Base-by-base conservation (phyloP, 305 asterid genomes). In the Fraxinus sp. region DNA sequence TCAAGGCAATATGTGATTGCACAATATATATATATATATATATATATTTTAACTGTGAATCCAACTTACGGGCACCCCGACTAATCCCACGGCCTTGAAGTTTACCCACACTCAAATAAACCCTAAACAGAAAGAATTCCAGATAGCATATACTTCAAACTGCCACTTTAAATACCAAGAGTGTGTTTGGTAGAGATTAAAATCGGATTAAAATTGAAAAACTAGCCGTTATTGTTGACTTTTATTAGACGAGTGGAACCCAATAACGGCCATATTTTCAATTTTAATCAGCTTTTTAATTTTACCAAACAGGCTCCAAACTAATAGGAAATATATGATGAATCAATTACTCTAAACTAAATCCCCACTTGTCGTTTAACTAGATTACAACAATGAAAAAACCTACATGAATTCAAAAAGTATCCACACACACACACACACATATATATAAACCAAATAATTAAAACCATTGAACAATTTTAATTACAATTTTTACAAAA, bases 111-210 rank as follows among this genome's bases (percentile, higher is more conserved):
- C 44, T 35, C n/a, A 73, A 77, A 30, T 75, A 82, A 80, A 81
- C 39, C 68, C 78, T 30, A 28, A 77, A 46, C 81, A 77, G 30
- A 71, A 79, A 84, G 78, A 74, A 22, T 66, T 75, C 77, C 87
- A 79, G 37, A 70, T 18, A 26, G 74, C 80, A 32, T 74, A 41
- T 24, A 33, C 18, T 2, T 39, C 66, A 82, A 22, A 74, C 24
- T 55, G 79, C 74, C 74, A 68, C 57, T 14, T 80, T 30, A 36
- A 35, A 72, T 10, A 41, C n/a, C n/a, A n/a, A n/a, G n/a, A n/a
- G n/a, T n/a, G n/a, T n/a, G n/a, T n/a, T n/a, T n/a, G n/a, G n/a
- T n/a, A n/a, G n/a, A n/a, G n/a, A n/a, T n/a, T n/a, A n/a, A n/a
- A n/a, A n/a, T n/a, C n/a, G n/a, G n/a, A n/a, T n/a, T n/a, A n/a